Conservation (phyloP, 805 yeast genomes). For the Candida maltosa region DNA sequence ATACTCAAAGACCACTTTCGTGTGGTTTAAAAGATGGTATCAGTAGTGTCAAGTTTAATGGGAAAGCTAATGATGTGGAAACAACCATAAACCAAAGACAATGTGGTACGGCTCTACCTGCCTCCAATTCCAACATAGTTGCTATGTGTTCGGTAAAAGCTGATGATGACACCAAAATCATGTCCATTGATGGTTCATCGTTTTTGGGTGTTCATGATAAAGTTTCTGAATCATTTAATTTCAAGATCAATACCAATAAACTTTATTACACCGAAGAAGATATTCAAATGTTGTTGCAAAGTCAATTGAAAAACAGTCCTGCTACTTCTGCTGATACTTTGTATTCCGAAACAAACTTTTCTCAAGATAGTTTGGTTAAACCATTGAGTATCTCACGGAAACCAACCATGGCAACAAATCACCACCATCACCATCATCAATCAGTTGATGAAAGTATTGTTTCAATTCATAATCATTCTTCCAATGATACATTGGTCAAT, state of each 20-base stretch:
- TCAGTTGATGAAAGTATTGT: too few relatives aligned
- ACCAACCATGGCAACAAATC: slow-evolving; percentile 1
- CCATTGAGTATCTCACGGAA: slow-evolving; percentile 10
- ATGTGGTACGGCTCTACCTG: slow-evolving; percentile 64
- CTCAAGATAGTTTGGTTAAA: slow-evolving; percentile 10
- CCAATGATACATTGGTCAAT: too few relatives aligned
- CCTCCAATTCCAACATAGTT: slow-evolving; percentile 49
- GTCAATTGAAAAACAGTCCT: too few relatives aligned
- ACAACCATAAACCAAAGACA: slow-evolving; percentile 39
- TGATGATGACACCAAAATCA: slow-evolving; percentile 33
- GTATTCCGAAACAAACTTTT: not conserved
- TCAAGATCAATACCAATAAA: slow-evolving; percentile 18
- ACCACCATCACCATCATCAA: too few relatives aligned
- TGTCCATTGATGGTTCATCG: slow-evolving; percentile 53
- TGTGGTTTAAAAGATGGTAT: slow-evolving; percentile 50
- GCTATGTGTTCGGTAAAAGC: slow-evolving; percentile 37
- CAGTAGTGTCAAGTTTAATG: slow-evolving; percentile 35
- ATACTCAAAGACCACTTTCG: slow-evolving; percentile 7
- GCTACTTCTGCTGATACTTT: slow-evolving; percentile 16
- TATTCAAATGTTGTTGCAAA: slow-evolving; percentile 18
- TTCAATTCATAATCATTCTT: too few relatives aligned
- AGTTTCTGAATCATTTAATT: slow-evolving; percentile 28
- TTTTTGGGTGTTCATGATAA: slow-evolving; percentile 55
- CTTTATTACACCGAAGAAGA: slow-evolving; percentile 29
- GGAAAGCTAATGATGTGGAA: slow-evolving; percentile 28